Base-by-base conservation (phyloP, 148 eudicot genomes). In the Chenopodium quinoa region DNA sequence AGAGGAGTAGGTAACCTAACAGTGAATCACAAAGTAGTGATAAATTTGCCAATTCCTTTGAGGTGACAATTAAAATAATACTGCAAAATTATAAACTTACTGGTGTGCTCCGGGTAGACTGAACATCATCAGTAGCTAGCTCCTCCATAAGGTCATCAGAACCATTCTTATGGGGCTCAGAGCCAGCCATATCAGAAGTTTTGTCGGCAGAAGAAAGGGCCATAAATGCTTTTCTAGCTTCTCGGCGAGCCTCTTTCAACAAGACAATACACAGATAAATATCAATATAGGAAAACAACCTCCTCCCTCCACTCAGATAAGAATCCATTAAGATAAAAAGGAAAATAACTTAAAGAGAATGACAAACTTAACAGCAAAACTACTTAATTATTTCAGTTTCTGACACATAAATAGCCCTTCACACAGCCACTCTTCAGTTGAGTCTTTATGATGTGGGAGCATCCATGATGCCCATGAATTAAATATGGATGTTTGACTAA, bases 201-300 rank as follows among this genome's bases (percentile, higher is more conserved):
- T 64, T 32, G 65, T 89, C 91, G 47, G 77, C 85, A 67, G 93
- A 89, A 37, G 94, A 87, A 74, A 92, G 85, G 62, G 93, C 93
- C 82, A 95, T 75, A 85, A 95, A 92, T 76, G 97, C 93, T 83
- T 92, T 93, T 74, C 96, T 88, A 81, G 93, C 96, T 89, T 93
- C 92, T 79, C 93, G 88, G 20, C 93, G 95, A 75, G 87, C 89
- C 86, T 89, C 98, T 95, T 52, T 65, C 19, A 50, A 76, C 69
- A 48, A 22, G 58, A 32, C 34, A 44, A 60, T 20, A 54, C 27
- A 73, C 14, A 16, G 46, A 69, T 70, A 67, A 16, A 48, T 27
- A 31, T 9, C 52, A 71, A 62, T 40, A 37, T 70, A 66, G 14
- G 29, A 47, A 60, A 62, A 62, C 65, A 62, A 56, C 62, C 62